phyloP scores from a whole-genome alignment of 192 early-diverging fungal species.

The Allomyces arbusculus region DNA sequence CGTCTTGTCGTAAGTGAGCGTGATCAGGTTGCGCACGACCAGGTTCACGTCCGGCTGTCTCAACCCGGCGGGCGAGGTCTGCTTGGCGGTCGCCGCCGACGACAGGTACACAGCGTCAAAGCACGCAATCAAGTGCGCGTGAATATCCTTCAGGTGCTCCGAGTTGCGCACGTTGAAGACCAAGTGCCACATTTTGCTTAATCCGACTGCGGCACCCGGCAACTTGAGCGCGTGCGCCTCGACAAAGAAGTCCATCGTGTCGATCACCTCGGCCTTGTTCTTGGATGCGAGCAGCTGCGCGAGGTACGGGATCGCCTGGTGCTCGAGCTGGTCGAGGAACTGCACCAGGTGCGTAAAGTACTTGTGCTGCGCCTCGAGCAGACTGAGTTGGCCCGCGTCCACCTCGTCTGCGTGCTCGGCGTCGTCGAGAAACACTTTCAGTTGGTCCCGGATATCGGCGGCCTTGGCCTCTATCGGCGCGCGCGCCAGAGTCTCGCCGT shows the following conservation, averaged over 20 bases:
- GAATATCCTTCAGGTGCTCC: constrained; percentile 51
- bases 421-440: constrained; percentile 29
- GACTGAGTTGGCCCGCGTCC: constrained; percentile 25
- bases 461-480: constrained; percentile 47
- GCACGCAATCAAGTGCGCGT: constrained; percentile 51
- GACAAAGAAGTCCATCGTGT: constrained; percentile 90
- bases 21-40: constrained; percentile 12
- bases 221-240: constrained; percentile 63
- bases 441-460: constrained; percentile 38
- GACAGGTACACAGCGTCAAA: constrained; percentile 62
- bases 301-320: constrained; percentile 51
- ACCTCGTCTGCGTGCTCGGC: constrained; percentile 14
- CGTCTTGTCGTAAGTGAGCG: constrained; percentile 64
- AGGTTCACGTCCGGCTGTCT: constrained; percentile 6
- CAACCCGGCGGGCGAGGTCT: not conserved
- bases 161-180: constrained; percentile 57
- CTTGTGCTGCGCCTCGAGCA: constrained; percentile 33
- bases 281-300: constrained; percentile 72
- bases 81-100: constrained; percentile 4
- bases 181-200: constrained; percentile 86
- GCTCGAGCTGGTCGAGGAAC: constrained; percentile 57
- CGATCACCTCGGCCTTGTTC: constrained; percentile 78
- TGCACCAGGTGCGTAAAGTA: constrained; percentile 78
- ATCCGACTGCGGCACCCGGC: constrained; percentile 60
- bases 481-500: constrained; percentile 58